Evolutionary conservation across 768 basidiomycete species (phyloP), one percentile per base, ranked within the genome.

Genomic region (Xanthoconium purpureum): DNA sequence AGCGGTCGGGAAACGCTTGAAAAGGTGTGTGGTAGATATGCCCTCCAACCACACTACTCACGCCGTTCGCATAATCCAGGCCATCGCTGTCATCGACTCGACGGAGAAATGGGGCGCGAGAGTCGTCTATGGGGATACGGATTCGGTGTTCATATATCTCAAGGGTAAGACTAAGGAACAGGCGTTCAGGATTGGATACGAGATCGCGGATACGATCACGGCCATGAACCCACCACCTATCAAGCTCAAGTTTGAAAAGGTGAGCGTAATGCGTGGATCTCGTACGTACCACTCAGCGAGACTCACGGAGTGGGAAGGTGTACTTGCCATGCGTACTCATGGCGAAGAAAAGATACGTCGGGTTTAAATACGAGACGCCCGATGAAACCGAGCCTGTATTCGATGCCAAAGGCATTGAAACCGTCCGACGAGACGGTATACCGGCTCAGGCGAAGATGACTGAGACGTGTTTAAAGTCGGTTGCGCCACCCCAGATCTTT

Each of bases 241-340:
- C 63, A 98, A 96, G 73, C 81, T 99, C 55, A 98, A 98, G 73
- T 98, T 99, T 62, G 97, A 99, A 71, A 99, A 99, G 84, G 94
- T 89, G 46, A 38, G 54, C 28, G 15, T 30, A 17, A 39, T 13
- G 0, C 3, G 7, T 2, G 8, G 20, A 14, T 14, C 17, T 46
- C 18, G 13, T 14, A 2, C 30, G 35, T 17, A 13, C 5, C 1
- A 10, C 36, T 33, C n/a, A 4, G 8, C 18, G 24, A 35, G 12
- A 54, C 37, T 39, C 24, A 32, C n/a, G 32, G 30, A 2, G 35
- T 42, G 47, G 5, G 10, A 64, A 96, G 94, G 94, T 98, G 5
- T 98, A 98, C 69, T 79, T 94, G 43, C 94, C 94, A 3, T 95
- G 91, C 63, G 85, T 98, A 1, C 80, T 99, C n/a, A 82, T 97